phyloP scores from a whole-genome alignment of 23 red algal species.

The Chondrus crispus region DNA sequence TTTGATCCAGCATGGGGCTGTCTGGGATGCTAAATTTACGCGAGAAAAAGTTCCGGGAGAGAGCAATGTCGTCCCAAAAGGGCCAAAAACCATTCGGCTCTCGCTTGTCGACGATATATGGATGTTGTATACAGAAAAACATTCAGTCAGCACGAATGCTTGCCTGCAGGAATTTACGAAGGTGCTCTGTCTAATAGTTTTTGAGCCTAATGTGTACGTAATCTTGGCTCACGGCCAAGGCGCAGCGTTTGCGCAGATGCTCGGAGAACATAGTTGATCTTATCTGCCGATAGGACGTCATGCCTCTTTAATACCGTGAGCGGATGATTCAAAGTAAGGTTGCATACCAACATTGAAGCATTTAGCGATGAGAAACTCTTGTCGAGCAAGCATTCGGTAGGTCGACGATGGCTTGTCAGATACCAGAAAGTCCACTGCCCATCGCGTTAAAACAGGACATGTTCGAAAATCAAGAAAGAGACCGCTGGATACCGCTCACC shows the following conservation, averaged over 20 bases:
- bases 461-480: conserved; percentile 49
- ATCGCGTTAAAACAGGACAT: conserved; percentile 42
- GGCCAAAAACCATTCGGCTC: conserved; percentile 13
- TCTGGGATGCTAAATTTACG: conserved; percentile 67
- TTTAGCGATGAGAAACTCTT: conserved; percentile 47
- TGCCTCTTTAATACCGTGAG: no score
- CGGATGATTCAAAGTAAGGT: conserved; percentile 18
- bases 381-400: conserved; percentile 37
- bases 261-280: no score
- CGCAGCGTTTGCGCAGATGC: no score
- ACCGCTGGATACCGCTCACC: conserved; percentile 20
- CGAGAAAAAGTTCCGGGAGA: conserved; percentile 60
- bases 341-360: conserved; percentile 49
- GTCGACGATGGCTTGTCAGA: conserved; percentile 42
- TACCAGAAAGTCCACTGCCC: conserved; percentile 35
- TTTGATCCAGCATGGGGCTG: conserved; percentile 55
- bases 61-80: conserved; percentile 22
- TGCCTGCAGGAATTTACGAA: no score
- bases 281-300: no score
- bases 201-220: no score
- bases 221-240: no score
- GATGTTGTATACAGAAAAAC: conserved; percentile 57
- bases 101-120: conserved; percentile 50
- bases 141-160: no score
- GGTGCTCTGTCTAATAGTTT: no score